A percentile compares a stretch with the other conserved stretches of the same genome.
Conservation (phyloP, 495 filamentous ascomycete species). For the Penicillium daleae region DNA sequence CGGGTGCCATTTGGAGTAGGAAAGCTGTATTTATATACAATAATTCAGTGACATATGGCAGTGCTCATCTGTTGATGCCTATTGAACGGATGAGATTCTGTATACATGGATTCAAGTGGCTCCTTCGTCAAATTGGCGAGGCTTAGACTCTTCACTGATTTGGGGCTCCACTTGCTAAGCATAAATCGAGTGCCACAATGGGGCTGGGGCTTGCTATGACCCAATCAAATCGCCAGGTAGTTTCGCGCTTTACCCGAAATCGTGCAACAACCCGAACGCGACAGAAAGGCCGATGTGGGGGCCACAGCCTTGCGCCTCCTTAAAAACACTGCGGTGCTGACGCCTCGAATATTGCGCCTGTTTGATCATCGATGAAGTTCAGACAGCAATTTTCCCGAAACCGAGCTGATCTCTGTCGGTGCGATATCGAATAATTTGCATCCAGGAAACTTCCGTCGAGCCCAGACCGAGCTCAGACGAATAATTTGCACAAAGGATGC, state of each 20-base stretch:
- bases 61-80: background rate
- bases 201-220: background rate
- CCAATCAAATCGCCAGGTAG: background rate
- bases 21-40: slow-evolving; percentile 4
- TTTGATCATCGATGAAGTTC: background rate
- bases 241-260: slow-evolving; percentile 18
- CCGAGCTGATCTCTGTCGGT: slow-evolving; percentile 4
- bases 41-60: background rate
- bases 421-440: background rate
- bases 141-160: background rate
- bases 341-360: background rate
- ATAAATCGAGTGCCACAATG: background rate
- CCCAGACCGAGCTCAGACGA: background rate
- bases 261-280: slow-evolving; percentile 22
- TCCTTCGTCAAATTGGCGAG: background rate
- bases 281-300: slow-evolving; percentile 11
- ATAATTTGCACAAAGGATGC: slow-evolving; percentile 10
- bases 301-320: slow-evolving; percentile 10
- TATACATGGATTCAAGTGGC: too few relatives aligned
- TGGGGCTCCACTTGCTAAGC: background rate
- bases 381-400: slow-evolving; percentile 13
- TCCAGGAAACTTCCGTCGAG: background rate
- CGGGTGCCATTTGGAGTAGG: too few relatives aligned
- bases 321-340: background rate
- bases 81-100: background rate